These are phyloP conservation scores for Sordaria brevicollis DNA, from an alignment of 495 filamentous ascomycete genomes.

Conservation along the genomic window DNA sequence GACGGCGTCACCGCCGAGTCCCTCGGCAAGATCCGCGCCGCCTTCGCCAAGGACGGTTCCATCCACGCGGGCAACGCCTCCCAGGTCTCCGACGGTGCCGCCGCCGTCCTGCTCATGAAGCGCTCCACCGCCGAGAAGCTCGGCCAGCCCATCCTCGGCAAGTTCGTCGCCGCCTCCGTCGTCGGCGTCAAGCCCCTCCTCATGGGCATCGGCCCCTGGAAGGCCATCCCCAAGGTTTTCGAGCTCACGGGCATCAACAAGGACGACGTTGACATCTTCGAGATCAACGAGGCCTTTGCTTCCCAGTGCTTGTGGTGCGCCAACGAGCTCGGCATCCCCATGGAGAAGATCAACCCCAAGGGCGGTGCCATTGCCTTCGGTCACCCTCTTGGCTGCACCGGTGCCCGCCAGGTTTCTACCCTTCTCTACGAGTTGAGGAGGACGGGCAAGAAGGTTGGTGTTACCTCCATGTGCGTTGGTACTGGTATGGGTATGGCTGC, in stretches of 20 bases:
- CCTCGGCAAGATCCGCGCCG: slow-evolving; percentile 78
- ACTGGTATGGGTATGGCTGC: slow-evolving; percentile 71
- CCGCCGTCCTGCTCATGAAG: slow-evolving; percentile 92
- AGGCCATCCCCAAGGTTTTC: slow-evolving; percentile 86
- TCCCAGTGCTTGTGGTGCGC: slow-evolving; percentile 90
- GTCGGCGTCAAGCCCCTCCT: slow-evolving; percentile 87
- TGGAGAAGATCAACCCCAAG: slow-evolving; percentile 88
- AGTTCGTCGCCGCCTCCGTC: slow-evolving; percentile 74
- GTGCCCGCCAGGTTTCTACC: slow-evolving; percentile 86
- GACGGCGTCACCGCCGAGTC: slow-evolving; percentile 77
- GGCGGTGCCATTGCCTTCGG: slow-evolving; percentile 98
- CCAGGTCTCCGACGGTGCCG: slow-evolving; percentile 93
- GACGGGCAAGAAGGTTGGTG: slow-evolving; percentile 70
- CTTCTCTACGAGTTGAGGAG: slow-evolving; percentile 79
- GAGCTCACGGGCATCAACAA: slow-evolving; percentile 75
- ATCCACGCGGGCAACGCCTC: slow-evolving; percentile 96
- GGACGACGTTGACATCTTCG: slow-evolving; percentile 91
- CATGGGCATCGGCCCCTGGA: slow-evolving; percentile 95
- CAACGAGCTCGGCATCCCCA: slow-evolving; percentile 72
- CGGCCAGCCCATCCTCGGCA: slow-evolving; percentile 76
- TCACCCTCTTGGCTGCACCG: slow-evolving; percentile 91
- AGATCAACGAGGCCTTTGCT: slow-evolving; percentile 99
- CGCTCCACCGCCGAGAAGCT: slow-evolving; percentile 82
- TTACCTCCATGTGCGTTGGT: slow-evolving; percentile 94
- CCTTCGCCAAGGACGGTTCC: slow-evolving; percentile 84